Base-by-base conservation (phyloP, 176 grass and related monocot species). In the Carex scoparia region DNA sequence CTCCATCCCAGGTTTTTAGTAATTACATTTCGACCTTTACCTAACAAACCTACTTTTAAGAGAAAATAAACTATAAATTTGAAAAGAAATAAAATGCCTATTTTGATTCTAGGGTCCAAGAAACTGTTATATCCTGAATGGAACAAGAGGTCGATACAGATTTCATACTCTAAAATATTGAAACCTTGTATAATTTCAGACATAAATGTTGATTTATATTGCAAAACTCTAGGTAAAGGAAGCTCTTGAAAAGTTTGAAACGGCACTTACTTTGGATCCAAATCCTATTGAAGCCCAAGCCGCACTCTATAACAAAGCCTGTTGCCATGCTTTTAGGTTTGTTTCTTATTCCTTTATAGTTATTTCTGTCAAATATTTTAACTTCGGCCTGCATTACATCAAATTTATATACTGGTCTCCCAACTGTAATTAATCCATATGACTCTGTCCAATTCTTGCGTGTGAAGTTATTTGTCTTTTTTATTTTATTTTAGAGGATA, bases 311-410 rank as follows among this genome's bases (percentile, higher is more conserved):
- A 98, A 98, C 78, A 98, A 95, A 87, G 95, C 91, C 60, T 98
- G 93, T 89, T 95, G 95, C 91, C 95, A 98, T 95, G 88, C 93
- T 3, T 98, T 92, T 89, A 95, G 89, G 95, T 98, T 28, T 94
- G 72, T 58, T 67, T 55, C 44, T 18, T 31, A 88, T 82, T 83
- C 2, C 3, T 46, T 18, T 16, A 30, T 80, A 80, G 16, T 23
- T 49, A 4, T 82, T 63, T 82, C 35, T 65, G 57, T 82, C 70
- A 74, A 28, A 53, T 74, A 30, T 74, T 74, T 74, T 51, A 28
- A 74, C 44, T 51, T 74, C 3, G 51, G n/a, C 19, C 16, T 27
- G 40, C 69, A 73, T 19, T 23, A 48, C 18, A 2, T 44, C 7
- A 16, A 69, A 14, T 18, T 18, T 69, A 42, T 42, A 9, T 69